Evolutionary conservation across 2,329 filamentous ascomycete species (phyloP).

Genomic region (Apiospora marii): DNA sequence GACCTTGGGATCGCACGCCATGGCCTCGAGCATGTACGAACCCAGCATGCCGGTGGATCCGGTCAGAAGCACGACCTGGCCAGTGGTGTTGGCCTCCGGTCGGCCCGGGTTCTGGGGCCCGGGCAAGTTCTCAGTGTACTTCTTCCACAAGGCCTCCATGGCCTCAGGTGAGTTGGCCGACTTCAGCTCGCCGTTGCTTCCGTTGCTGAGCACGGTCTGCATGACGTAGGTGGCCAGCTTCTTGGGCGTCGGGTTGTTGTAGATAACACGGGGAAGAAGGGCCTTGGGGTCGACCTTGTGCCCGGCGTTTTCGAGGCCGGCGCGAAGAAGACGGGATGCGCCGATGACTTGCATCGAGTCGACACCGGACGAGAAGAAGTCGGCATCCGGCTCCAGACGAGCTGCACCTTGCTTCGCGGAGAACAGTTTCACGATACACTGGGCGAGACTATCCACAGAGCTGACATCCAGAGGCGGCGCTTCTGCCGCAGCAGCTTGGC

Average conservation of each 20-base stretch:
- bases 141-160: constrained; percentile 45
- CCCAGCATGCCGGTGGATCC: constrained; percentile 59
- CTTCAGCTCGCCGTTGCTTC: constrained; percentile 26
- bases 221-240: constrained; percentile 44
- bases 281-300: constrained; percentile 31
- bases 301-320: constrained; percentile 43
- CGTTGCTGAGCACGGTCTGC: constrained; percentile 35
- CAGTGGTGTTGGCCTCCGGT: constrained; percentile 41
- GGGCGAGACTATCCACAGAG: constrained; percentile 39
- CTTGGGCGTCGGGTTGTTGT: constrained; percentile 47
- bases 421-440: constrained; percentile 44
- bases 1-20: constrained; percentile 45
- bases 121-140: constrained; percentile 45
- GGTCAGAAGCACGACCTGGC: constrained; percentile 54
- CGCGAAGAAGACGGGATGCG: constrained; percentile 45
- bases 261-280: constrained; percentile 49
- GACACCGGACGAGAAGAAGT: constrained; percentile 50
- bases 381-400: constrained; percentile 43
- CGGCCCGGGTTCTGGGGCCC: constrained; percentile 31
- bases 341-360: constrained; percentile 52
- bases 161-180: constrained; percentile 37
- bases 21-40: constrained; percentile 52
- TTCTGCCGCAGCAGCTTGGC: constrained; percentile 31
- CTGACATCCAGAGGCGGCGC: constrained; percentile 40
- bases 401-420: constrained; percentile 36